A percentile compares a stretch with the other conserved stretches of the same genome.
These are phyloP conservation scores for Cucurbitaria berberidis DNA, from an alignment of 2,329 filamentous ascomycete genomes.

Conservation along the genomic window DNA sequence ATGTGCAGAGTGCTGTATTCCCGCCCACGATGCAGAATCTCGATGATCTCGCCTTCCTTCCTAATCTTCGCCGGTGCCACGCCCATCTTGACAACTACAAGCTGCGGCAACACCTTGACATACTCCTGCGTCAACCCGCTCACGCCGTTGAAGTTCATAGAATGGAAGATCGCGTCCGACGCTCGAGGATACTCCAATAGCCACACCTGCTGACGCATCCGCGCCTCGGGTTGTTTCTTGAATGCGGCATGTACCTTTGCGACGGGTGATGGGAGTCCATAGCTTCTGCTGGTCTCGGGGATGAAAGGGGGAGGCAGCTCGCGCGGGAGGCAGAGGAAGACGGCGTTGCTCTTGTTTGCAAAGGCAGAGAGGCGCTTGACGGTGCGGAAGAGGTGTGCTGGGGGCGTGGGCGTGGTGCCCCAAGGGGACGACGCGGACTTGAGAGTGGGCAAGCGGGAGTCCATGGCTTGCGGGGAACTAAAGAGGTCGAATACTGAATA, in stretches of 20 bases:
- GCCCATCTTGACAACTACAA: conserved; percentile 7
- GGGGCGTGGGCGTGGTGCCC: background rate
- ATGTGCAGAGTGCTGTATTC: background rate
- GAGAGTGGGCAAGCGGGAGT: background rate
- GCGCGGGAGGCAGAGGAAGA: conserved; percentile 15
- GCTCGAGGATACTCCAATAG: background rate
- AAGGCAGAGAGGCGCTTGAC: conserved; percentile 2
- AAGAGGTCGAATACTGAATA: background rate
- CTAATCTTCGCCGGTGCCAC: background rate
- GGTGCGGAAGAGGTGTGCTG: conserved; percentile 10
- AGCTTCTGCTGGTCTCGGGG: background rate
- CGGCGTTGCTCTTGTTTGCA: background rate
- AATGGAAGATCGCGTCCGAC: background rate
- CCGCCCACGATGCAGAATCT: background rate
- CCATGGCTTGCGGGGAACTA: background rate
- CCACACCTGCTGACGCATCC: conserved; percentile 1
- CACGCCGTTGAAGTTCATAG: background rate
- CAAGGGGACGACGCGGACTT: background rate
- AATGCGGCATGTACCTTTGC: background rate
- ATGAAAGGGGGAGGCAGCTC: background rate
- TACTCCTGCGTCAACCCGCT: background rate
- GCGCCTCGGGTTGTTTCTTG: background rate
- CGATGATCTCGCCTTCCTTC: background rate
- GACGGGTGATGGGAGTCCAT: background rate
- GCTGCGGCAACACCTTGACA: background rate